A percentile compares a stretch with the other conserved stretches of the same genome.
Conservation (phyloP, 805 yeast species). For the Sugiyamaella valdiviana region DNA sequence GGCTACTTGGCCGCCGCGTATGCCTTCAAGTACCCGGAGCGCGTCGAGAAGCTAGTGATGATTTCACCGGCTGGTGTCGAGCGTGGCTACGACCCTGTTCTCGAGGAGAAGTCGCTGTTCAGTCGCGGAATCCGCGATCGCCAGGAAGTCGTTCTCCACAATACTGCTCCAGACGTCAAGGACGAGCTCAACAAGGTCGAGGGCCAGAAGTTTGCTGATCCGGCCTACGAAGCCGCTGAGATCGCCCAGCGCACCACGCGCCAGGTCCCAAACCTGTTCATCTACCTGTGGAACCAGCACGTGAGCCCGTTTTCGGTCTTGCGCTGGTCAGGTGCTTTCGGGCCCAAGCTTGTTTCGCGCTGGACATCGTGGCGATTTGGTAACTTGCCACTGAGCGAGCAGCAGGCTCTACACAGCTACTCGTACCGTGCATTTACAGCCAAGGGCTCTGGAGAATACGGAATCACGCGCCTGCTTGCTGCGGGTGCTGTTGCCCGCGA, state of each 20-base stretch:
- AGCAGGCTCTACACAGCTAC: conserved; percentile 60
- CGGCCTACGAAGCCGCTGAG: conserved; percentile 1
- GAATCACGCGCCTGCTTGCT: conserved; percentile 69
- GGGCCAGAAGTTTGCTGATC: neutral
- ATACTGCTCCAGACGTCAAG: neutral
- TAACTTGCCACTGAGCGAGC: conserved; percentile 40
- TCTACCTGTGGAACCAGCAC: conserved; percentile 75
- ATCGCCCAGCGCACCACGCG: conserved; percentile 5
- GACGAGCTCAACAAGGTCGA: conserved; percentile 6
- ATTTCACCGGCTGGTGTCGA: conserved; percentile 88
- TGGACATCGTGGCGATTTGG: conserved; percentile 84
- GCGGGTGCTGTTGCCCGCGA: conserved; percentile 87
- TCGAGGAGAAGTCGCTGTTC: conserved; percentile 11
- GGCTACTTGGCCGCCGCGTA: conserved; percentile 73
- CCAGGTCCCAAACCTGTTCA: conserved; percentile 64
- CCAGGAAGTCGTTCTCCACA: neutral
- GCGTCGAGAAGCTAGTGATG: conserved; percentile 63
- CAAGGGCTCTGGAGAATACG: conserved; percentile 87
- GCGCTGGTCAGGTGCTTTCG: conserved; percentile 66
- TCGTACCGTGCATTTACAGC: conserved; percentile 77
- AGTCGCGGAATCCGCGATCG: neutral
- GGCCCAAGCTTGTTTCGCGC: conserved; percentile 77
- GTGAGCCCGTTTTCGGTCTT: conserved; percentile 78
- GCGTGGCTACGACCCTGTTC: conserved; percentile 19
- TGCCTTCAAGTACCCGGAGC: conserved; percentile 52